Percentiles rank a stretch among this genome's conserved stretches.
phyloP scores from a whole-genome alignment of 805 yeast species.

The Schwanniomyces pseudopolymorphus region DNA sequence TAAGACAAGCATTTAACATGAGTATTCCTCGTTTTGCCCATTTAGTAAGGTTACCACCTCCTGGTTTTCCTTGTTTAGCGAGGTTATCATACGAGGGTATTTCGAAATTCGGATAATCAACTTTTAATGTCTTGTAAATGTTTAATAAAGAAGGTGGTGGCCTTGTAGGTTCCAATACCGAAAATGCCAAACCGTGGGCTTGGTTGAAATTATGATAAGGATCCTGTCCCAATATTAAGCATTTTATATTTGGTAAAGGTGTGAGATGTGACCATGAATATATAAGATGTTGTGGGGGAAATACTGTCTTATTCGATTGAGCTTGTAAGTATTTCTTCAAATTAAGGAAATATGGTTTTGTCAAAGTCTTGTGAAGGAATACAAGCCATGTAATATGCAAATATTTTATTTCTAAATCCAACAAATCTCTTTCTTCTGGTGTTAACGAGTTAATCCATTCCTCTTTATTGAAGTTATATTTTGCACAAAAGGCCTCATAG shows the following conservation, averaged over 20 bases:
- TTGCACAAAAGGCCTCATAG: conserved; percentile 11
- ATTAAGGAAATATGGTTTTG: conserved; percentile 79
- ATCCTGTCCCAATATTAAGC: conserved; percentile 89
- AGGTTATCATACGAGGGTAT: conserved; percentile 44
- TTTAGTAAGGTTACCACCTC: conserved; percentile 65
- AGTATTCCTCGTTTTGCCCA: conserved; percentile 92
- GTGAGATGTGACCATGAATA: conserved; percentile 92
- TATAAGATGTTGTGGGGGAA: conserved; percentile 75
- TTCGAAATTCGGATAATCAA: conserved; percentile 65
- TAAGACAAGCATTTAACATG: conserved; percentile 80
- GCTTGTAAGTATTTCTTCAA: conserved; percentile 62
- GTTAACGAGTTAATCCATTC: conserved; percentile 51
- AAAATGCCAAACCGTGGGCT: conserved; percentile 96
- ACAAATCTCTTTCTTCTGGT: conserved; percentile 48
- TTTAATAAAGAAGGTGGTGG: conserved; percentile 84
- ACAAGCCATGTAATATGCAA: conserved; percentile 80
- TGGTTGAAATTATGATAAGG: conserved; percentile 92
- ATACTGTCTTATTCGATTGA: conserved; percentile 55
- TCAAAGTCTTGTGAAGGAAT: conserved; percentile 64
- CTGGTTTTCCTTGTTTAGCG: conserved; percentile 26
- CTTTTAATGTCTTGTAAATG: conserved; percentile 74
- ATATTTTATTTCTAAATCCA: conserved; percentile 65
- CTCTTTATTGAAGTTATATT: conserved; percentile 45
- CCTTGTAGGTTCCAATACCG: conserved; percentile 77
- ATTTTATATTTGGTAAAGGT: conserved; percentile 70